phyloP scores from a whole-genome alignment of 2,329 filamentous ascomycete genomes.

The Paramyrothecium roridum region DNA sequence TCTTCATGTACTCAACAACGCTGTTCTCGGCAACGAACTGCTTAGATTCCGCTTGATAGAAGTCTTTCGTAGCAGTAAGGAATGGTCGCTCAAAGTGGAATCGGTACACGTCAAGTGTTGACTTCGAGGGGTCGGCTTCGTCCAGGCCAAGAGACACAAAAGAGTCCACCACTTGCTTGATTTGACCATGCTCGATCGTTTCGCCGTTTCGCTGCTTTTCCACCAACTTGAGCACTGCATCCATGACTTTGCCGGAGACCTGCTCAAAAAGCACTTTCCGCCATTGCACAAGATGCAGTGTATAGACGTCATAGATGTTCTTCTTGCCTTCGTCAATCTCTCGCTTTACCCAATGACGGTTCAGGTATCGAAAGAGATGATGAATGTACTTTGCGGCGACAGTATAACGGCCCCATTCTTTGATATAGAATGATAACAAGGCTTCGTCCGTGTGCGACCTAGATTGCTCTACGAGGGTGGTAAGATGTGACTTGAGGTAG shows the following conservation, averaged over 20 bases:
- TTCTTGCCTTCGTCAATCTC: constrained; percentile 99
- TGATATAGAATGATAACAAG: constrained; percentile 87
- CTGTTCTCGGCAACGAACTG: constrained; percentile 95
- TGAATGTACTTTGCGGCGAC: constrained; percentile 96
- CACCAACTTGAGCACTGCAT: constrained; percentile 87
- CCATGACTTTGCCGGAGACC: constrained; percentile 88
- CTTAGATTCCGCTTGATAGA: constrained; percentile 90
- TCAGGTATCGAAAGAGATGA: constrained; percentile 93
- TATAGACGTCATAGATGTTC: constrained; percentile 97
- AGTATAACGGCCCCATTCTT: constrained; percentile 95
- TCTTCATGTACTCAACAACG: constrained; percentile 99
- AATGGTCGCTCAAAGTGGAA: constrained; percentile 92
- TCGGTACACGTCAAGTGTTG: constrained; percentile 92
- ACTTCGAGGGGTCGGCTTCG: constrained; percentile 88
- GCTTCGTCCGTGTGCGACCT: constrained; percentile 85
- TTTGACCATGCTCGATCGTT: constrained; percentile 94
- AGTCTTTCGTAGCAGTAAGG: constrained; percentile 75
- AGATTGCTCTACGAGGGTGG: constrained; percentile 67
- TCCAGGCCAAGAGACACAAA: constrained; percentile 95
- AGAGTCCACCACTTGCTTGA: constrained; percentile 94
- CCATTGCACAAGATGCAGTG: constrained; percentile 93
- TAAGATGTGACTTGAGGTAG: constrained; percentile 78
- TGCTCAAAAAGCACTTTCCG: constrained; percentile 83
- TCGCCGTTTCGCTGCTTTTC: constrained; percentile 97
- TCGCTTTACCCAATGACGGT: constrained; percentile 97